Base-by-base conservation (phyloP, 2,329 filamentous ascomycete species). In the Ambrosiella beaveri region DNA sequence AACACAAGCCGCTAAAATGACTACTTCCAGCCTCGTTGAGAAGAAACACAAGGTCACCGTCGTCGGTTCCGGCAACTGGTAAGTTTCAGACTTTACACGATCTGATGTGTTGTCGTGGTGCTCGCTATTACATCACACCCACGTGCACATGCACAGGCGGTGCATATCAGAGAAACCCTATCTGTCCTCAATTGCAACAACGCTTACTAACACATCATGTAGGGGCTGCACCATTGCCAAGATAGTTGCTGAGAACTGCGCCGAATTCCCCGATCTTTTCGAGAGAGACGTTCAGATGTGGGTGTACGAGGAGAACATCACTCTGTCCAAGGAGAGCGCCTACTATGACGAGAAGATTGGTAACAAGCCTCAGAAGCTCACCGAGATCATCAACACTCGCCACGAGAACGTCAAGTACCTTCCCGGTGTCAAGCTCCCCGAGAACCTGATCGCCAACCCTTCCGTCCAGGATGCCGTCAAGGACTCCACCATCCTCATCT, bases 371-470 rank as follows among this genome's bases (percentile, higher is more conserved):
- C 86, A 93, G 70, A 95, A 95, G 73, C 83, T 98, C 69, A 95
- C 93, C 7, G 71, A 81, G 56, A 72, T 98, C 65, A 95, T 98
- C 80, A 98, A 98, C 75, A 79, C 77, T 50, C 73, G 86, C 66
- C 90, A 97, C 73, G 93, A 98, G 75, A 98, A 98, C 71, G 78
- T 95, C 74, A 98, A 97, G 73, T 98, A 98, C 73, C 85, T 98
- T 8, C 88, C 91, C n/a, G 82, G 82, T 65, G 86, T 98, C 67
- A 74, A 78, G 38, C 80, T 98, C 1, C 93, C 93, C 3, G 66
- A 75, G 61, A 98, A 98, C 69, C 74, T 95, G 59, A 71, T 90
- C 64, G 89, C 89, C 64, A 93, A 93, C 69, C 85, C 89, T 15
- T 86, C 87, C 36, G 75, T 94, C 58, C 74, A 80, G 62, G 86